Percentiles rank a stretch among this genome's conserved stretches.
Evolutionary conservation across 192 early-diverging fungal species (phyloP).

Genomic region (Funneliformis geosporum): DNA sequence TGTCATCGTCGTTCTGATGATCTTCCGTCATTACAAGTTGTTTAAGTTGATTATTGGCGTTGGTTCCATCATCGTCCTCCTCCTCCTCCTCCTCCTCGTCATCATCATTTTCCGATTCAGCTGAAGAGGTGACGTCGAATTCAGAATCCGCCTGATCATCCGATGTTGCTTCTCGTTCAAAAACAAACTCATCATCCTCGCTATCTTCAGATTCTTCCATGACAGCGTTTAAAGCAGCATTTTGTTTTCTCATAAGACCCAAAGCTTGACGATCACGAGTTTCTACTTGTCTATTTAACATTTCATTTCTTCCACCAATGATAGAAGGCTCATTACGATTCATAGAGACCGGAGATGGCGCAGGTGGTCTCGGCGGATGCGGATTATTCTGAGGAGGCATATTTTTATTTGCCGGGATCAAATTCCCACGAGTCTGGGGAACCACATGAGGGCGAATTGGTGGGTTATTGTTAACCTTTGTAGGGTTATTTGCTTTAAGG

Average conservation of each 20-base stretch:
- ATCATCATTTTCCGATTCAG: not conserved
- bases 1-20: not conserved
- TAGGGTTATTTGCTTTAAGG: not conserved
- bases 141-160: conserved; percentile 3
- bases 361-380: not conserved
- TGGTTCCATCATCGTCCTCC: not conserved
- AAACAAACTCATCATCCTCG: not conserved
- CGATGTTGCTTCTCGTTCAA: not conserved
- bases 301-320: not conserved
- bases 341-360: not conserved
- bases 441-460: not conserved
- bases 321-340: not conserved
- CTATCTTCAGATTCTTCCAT: conserved; percentile 32
- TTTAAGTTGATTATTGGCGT: not conserved
- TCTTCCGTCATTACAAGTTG: too few relatives aligned
- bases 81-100: not conserved
- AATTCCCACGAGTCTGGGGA: not conserved
- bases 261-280: not conserved
- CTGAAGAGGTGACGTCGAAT: not conserved
- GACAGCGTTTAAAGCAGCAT: not conserved
- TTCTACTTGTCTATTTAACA: not conserved
- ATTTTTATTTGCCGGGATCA: not conserved
- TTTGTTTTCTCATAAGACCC: not conserved
- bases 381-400: not conserved
- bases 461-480: not conserved